Percentiles rank a stretch among this genome's conserved stretches.
These are phyloP conservation scores for Physcia stellaris DNA, from an alignment of 495 filamentous ascomycete species.

Conservation along the genomic window DNA sequence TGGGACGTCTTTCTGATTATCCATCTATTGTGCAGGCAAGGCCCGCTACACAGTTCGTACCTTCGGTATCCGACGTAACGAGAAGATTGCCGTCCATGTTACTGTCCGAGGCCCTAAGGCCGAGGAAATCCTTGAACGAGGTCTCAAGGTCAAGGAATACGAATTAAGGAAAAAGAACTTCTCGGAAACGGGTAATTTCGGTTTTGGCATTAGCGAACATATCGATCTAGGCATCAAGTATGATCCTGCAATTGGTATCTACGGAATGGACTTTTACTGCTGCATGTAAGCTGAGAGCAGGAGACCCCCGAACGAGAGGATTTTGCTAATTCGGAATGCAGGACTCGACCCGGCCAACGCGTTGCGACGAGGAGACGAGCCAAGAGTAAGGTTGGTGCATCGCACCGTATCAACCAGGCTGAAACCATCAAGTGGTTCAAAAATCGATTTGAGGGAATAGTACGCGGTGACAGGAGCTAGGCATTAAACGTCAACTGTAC, in stretches of 20 bases:
- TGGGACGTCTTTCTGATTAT: no score
- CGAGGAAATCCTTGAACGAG: slow-evolving; percentile 99
- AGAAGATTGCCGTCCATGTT: slow-evolving; percentile 99
- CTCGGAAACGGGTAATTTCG: slow-evolving; percentile 98
- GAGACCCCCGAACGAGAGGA: not conserved
- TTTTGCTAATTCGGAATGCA: slow-evolving; percentile 22
- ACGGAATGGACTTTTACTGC: slow-evolving; percentile 99
- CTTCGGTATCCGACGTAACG: slow-evolving; percentile 99
- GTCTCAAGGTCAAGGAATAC: slow-evolving; percentile 99
- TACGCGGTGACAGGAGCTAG: slow-evolving; percentile 35
- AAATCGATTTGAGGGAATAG: slow-evolving; percentile 96
- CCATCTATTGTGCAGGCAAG: slow-evolving; percentile 63
- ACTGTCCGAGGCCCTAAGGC: slow-evolving; percentile 99
- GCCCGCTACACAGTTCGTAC: slow-evolving; percentile 99
- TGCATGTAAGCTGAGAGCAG: slow-evolving; percentile 56
- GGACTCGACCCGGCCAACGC: slow-evolving; percentile 93
- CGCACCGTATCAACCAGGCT: slow-evolving; percentile 79
- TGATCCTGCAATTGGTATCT: slow-evolving; percentile 98
- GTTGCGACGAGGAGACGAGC: slow-evolving; percentile 86
- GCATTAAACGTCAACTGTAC: not conserved
- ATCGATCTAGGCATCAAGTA: slow-evolving; percentile 99
- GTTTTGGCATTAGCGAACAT: slow-evolving; percentile 99
- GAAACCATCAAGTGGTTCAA: slow-evolving; percentile 99
- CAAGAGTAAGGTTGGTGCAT: slow-evolving; percentile 72
- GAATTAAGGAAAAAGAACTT: slow-evolving; percentile 98